Base-by-base conservation (phyloP, 2,329 filamentous ascomycete genomes). In the Capronia americana region DNA sequence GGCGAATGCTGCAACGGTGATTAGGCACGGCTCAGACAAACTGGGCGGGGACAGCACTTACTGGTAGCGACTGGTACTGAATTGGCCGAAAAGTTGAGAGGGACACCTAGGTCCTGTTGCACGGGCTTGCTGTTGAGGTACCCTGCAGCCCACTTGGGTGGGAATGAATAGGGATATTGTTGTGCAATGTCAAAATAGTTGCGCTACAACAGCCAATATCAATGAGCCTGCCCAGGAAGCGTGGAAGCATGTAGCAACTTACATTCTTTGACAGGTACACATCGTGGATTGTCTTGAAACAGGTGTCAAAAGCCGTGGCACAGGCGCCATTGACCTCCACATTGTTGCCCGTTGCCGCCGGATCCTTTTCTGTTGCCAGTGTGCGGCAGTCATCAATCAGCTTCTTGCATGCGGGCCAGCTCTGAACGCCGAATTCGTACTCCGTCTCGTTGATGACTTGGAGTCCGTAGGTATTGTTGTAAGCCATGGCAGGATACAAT, bases 71-170 rank as follows among this genome's bases (percentile, higher is more conserved):
- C 83, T 83, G 4, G 78, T 2, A 70, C 62, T 8, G 78, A 80
- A 1, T 77, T 76, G 12, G 78, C 73, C 0, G 85, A 85, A 78
- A 82, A 88, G 74, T 89, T 89, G 20, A 88, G 75, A 0, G 85
- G 85, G 0, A 87, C 84, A 4, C 88, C 88, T 1, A 90, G 81
- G 0, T 84, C 85, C 2, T 76, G 74, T 71, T 88, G 86, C 0
- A 88, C 85, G 72, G 84, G 82, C 5, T 81, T 78, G 68, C 86
- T 82, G 71, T 84, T 87, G 41, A 90, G 79, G 74, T 82, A 90
- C 1, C 84, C 85, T 11, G 59, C 67, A 8, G 57, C 62, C 73
- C 82, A 84, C 17, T 78, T 76, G 0, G 77, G 73, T 0, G 83
- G 83, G 46, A 83, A 84, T 1, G 82, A 79, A 59, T 82, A 81